Conservation (phyloP, 441 rosid genomes). For the Erodium texanum region DNA sequence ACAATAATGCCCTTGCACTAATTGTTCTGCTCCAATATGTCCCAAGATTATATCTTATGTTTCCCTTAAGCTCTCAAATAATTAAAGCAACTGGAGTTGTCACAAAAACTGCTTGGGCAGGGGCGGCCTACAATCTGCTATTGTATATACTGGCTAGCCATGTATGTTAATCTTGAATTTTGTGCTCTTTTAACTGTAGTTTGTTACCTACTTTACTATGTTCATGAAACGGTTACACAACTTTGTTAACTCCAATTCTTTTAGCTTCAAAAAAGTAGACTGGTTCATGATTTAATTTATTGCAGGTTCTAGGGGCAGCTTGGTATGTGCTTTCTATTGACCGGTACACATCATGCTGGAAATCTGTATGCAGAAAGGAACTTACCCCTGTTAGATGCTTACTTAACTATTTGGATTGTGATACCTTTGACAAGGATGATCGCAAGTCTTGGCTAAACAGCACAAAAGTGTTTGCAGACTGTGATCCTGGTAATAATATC, state of each 20-base stretch:
- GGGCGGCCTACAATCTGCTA: constrained; percentile 88
- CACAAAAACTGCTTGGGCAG: constrained; percentile 95
- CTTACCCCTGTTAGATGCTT: constrained; percentile 28
- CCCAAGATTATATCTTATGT: constrained; percentile 76
- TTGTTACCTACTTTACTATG: background rate
- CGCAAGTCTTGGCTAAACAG: constrained; percentile 44
- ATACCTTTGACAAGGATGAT: constrained; percentile 26
- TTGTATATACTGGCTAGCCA: constrained; percentile 90
- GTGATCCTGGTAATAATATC: constrained; percentile 39
- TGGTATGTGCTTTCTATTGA: constrained; percentile 77
- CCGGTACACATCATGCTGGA: constrained; percentile 72
- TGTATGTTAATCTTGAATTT: constrained; percentile 40
- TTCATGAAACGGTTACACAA: background rate
- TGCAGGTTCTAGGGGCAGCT: constrained; percentile 77
- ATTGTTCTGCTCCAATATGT: constrained; percentile 76
- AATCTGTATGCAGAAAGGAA: constrained; percentile 50
- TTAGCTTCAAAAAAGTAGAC: background rate
- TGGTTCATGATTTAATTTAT: constrained; percentile 1
- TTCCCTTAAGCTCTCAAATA: constrained; percentile 78
- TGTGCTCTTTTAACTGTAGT: background rate
- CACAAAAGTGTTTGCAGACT: constrained; percentile 55
- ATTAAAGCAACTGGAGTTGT: constrained; percentile 85
- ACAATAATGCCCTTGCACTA: constrained; percentile 71
- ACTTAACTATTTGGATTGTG: constrained; percentile 62
- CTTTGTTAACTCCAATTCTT: background rate